Evolutionary conservation across 2,329 filamentous ascomycete genomes (phyloP), one percentile per base, ranked within the genome.

Genomic region (Waltergamsia citrina): DNA sequence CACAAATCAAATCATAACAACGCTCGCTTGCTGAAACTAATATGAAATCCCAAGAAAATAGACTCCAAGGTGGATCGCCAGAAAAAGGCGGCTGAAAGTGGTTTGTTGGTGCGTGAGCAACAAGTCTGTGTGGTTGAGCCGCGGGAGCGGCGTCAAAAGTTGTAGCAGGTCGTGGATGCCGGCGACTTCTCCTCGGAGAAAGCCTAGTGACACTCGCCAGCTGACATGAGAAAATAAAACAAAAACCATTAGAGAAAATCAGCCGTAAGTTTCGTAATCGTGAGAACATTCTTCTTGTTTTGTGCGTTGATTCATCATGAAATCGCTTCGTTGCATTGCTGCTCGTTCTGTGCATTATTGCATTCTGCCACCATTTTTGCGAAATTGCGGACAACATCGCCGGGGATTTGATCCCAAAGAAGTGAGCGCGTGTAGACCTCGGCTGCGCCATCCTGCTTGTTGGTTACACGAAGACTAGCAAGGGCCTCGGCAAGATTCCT

Each of bases 401-500:
- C 74, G 11, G 92, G 88, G 47, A 96, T 88, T 59, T 88, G 85
- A 51, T 95, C 87, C 85, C 86, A 94, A 38, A 96, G 77, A 41
- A 96, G 71, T 41, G 86, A 94, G 38, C 90, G 76, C 22, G 88
- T 93, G 63, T 94, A 94, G 27, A 95, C 85, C 49, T 95, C 87
- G 37, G 88, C 84, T 31, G 81, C 82, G 33, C 53, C 54, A 33
- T 74, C 74, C 46, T 33, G 32, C 22, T 85, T 85, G 49, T 69
- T 68, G 47, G 71, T 74, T 45, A 66, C 66, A 43, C 85, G 79
- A 77, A 94, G 85, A 29, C 75, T 78, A 33, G 82, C 78, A 30
- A 95, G 72, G 7, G 86, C 81, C 45, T 94, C 81, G 29, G 81
- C 83, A 30, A 92, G 73, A 56, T 85, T 87, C 49, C 78, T 74